A percentile compares a stretch with the other conserved stretches of the same genome.
These are phyloP conservation scores for Pythium phragmitis DNA, from an alignment of 352 stramenopile species.

Conservation along the genomic window DNA sequence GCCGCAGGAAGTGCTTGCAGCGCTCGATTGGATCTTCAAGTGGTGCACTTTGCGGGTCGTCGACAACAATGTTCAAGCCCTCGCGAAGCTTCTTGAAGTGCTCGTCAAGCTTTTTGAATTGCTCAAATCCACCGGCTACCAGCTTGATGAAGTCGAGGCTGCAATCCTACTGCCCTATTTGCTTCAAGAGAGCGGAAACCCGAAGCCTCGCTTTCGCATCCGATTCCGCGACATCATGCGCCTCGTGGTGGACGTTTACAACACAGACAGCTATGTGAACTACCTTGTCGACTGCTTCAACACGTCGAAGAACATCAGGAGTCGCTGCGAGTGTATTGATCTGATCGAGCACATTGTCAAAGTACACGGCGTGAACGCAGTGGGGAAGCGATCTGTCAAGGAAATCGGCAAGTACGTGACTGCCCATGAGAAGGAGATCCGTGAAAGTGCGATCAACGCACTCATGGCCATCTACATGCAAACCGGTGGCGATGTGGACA, in stretches of 20 bases:
- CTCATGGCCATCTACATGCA: constrained; percentile 71
- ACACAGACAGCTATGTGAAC: constrained; percentile 64
- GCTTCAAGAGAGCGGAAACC: constrained; percentile 82
- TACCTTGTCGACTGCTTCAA: constrained; percentile 85
- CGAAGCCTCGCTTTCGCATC: constrained; percentile 79
- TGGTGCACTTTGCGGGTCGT: constrained; percentile 84
- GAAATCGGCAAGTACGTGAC: constrained; percentile 79
- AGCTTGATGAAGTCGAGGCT: constrained; percentile 82
- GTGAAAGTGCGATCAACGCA: constrained; percentile 70
- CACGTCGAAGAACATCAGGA: constrained; percentile 86
- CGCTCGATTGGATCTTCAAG: constrained; percentile 81
- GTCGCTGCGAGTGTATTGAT: constrained; percentile 82
- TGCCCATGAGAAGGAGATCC: constrained; percentile 81
- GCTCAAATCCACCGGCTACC: constrained; percentile 59
- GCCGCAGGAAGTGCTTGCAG: constrained; percentile 60
- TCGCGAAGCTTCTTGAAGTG: constrained; percentile 81
- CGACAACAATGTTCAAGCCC: constrained; percentile 87
- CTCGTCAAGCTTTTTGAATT: constrained; percentile 82
- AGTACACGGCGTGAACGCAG: constrained; percentile 50
- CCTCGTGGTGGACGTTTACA: constrained; percentile 78
- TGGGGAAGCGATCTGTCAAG: constrained; percentile 76
- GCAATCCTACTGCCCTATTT: constrained; percentile 80
- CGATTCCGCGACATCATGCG: constrained; percentile 87
- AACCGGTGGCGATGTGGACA: constrained; percentile 68
- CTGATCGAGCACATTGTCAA: constrained; percentile 77